phyloP scores from a whole-genome alignment of 768 basidiomycete species.

The Leccinum ochraceum region DNA sequence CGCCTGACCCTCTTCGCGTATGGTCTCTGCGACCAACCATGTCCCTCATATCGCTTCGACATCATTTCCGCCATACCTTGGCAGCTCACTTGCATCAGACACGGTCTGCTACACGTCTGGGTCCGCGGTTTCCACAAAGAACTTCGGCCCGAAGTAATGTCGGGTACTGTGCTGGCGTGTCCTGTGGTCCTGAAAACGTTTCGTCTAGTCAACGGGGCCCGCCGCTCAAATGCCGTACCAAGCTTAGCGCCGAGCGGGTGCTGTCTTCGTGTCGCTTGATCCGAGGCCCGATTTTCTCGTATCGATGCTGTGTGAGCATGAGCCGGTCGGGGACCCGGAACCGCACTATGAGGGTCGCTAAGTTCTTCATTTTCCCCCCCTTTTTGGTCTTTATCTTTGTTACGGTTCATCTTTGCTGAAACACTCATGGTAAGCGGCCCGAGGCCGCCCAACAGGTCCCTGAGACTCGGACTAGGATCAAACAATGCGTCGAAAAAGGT shows the following conservation, averaged over 20 bases:
- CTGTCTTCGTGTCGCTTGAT: neutral
- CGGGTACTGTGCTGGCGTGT: neutral
- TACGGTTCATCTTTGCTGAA: neutral
- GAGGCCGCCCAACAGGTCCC: neutral
- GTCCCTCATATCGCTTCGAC: neutral
- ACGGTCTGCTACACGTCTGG: neutral
- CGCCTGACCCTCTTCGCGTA: neutral
- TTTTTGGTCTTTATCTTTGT: neutral
- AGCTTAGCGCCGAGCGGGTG: neutral
- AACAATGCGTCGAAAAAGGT: neutral
- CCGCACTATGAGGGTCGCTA: neutral
- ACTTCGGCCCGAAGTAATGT: neutral
- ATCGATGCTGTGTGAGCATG: neutral
- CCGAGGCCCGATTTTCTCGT: neutral
- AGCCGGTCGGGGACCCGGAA: neutral
- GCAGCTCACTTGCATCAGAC: neutral
- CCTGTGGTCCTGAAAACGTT: neutral
- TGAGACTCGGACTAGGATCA: neutral
- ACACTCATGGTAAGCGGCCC: neutral
- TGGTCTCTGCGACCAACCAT: neutral
- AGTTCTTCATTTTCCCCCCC: too few species aligned
- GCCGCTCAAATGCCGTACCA: neutral
- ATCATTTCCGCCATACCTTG: neutral
- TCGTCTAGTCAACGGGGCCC: neutral
- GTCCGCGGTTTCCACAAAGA: neutral